These are phyloP conservation scores for Dovyalis caffra DNA, from an alignment of 345 rosid genomes.

Conservation along the genomic window DNA sequence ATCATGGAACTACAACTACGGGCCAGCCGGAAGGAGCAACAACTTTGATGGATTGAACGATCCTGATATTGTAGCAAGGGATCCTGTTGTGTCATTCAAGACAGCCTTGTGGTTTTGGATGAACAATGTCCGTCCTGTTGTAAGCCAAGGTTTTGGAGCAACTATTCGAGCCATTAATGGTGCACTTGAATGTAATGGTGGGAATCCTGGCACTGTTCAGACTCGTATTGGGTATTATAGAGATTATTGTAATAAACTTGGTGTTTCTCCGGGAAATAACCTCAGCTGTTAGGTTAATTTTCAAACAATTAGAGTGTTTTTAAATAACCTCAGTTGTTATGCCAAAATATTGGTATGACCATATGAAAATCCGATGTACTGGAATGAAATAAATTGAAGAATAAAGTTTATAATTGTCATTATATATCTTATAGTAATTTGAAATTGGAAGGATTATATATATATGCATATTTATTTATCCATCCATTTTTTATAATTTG, in stretches of 20 bases:
- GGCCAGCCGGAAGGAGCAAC: conserved; percentile 48
- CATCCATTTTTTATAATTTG: too few species aligned
- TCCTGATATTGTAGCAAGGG: conserved; percentile 59
- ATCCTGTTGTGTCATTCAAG: conserved; percentile 55
- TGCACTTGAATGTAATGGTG: conserved; percentile 49
- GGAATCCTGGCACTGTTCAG: conserved; percentile 39
- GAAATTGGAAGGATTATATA: too few species aligned
- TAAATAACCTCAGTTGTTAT: background rate
- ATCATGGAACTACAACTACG: conserved; percentile 68
- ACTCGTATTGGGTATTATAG: conserved; percentile 46
- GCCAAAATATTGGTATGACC: too few species aligned
- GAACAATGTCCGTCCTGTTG: conserved; percentile 43
- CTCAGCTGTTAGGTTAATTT: conserved; percentile 44
- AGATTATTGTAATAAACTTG: conserved; percentile 47
- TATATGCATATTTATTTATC: too few species aligned
- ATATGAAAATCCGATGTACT: too few species aligned
- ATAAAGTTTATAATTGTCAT: too few species aligned
- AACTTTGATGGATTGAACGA: conserved; percentile 53
- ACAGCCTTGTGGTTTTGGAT: conserved; percentile 78
- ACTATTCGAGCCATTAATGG: conserved; percentile 67
- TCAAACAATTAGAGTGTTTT: background rate
- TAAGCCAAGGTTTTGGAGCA: conserved; percentile 66
- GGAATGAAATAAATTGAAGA: too few species aligned
- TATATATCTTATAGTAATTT: too few species aligned
- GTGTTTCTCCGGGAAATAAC: conserved; percentile 54